phyloP scores from a whole-genome alignment of 495 filamentous ascomycete species.

The Aspergillus asperescens region DNA sequence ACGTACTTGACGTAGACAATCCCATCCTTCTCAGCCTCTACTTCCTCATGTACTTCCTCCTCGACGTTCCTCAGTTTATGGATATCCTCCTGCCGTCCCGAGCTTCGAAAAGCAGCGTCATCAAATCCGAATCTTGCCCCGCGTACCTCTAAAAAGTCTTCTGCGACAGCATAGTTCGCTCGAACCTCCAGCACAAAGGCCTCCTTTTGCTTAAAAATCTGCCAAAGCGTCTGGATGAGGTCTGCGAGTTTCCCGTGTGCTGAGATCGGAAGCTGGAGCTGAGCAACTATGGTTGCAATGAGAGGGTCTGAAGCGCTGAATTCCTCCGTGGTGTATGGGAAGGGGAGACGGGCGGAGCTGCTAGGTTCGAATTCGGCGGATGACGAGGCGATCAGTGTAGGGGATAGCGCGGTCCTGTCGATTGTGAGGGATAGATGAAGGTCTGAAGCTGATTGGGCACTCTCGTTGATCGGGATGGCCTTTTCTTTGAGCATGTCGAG shows the following conservation, averaged over 20 bases:
- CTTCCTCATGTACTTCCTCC: conserved; percentile 52
- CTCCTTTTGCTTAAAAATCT: conserved; percentile 63
- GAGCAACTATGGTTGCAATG: conserved; percentile 39
- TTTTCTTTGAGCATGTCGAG: conserved; percentile 54
- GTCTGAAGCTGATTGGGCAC: conserved; percentile 30
- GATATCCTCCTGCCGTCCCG: conserved; percentile 58
- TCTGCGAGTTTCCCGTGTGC: conserved; percentile 39
- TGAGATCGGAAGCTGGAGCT: conserved; percentile 47
- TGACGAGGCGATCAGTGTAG: conserved; percentile 62
- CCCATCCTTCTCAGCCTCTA: conserved; percentile 62
- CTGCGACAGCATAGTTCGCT: conserved; percentile 31
- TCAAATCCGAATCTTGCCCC: conserved; percentile 64
- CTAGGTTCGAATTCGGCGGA: conserved; percentile 33
- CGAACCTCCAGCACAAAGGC: conserved; percentile 55
- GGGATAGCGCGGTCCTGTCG: conserved; percentile 57
- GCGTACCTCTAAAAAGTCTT: conserved; percentile 40
- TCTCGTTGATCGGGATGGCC: conserved; percentile 44
- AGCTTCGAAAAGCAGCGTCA: conserved; percentile 67
- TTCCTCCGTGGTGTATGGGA: conserved; percentile 45
- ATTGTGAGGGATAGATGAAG: conserved; percentile 57
- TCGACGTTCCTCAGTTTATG: conserved; percentile 51
- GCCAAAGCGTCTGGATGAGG: conserved; percentile 50
- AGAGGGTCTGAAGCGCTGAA: conserved; percentile 30
- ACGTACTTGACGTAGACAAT: conserved; percentile 65
- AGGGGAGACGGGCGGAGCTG: conserved; percentile 53